Percentiles rank a stretch among this genome's conserved stretches.
phyloP scores from a whole-genome alignment of 306 rosid genomes.

The Casuarina glauca region DNA sequence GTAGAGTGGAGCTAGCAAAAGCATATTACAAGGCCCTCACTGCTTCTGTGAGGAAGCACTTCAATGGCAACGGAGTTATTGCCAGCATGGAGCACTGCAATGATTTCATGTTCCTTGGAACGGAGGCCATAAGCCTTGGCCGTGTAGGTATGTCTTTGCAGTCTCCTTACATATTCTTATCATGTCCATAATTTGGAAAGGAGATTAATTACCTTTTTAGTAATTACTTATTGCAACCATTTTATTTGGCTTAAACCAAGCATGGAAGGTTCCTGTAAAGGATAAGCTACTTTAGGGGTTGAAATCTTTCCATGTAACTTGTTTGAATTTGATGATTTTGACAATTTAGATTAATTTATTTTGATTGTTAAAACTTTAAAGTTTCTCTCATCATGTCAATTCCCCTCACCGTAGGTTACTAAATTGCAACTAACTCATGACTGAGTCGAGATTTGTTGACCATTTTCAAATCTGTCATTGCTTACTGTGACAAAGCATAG shows the following conservation, averaged over 20 bases:
- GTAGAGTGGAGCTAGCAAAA: constrained; percentile 83
- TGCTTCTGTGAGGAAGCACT: constrained; percentile 73
- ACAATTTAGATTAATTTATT: neutral
- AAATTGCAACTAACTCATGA: no score
- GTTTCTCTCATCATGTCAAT: neutral
- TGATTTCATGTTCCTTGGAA: constrained; percentile 95
- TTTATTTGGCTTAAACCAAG: no score
- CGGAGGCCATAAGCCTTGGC: constrained; percentile 85
- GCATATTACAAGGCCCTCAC: constrained; percentile 88
- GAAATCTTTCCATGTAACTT: neutral
- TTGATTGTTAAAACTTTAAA: neutral
- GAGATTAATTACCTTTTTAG: neutral
- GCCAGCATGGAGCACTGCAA: constrained; percentile 99
- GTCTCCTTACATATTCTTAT: no score
- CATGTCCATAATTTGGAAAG: neutral
- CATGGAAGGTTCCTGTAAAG: no score
- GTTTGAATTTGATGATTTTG: neutral
- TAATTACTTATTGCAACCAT: no score
- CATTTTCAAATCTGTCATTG: no score
- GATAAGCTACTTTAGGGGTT: neutral
- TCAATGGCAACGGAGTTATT: constrained; percentile 89
- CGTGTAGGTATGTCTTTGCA: constrained; percentile 71
- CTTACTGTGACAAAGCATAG: neutral
- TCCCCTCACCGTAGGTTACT: no score
- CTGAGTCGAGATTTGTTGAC: no score